These are phyloP conservation scores for Leishmania major DNA, from an alignment of 208 protist genomes.

Conservation along the genomic window DNA sequence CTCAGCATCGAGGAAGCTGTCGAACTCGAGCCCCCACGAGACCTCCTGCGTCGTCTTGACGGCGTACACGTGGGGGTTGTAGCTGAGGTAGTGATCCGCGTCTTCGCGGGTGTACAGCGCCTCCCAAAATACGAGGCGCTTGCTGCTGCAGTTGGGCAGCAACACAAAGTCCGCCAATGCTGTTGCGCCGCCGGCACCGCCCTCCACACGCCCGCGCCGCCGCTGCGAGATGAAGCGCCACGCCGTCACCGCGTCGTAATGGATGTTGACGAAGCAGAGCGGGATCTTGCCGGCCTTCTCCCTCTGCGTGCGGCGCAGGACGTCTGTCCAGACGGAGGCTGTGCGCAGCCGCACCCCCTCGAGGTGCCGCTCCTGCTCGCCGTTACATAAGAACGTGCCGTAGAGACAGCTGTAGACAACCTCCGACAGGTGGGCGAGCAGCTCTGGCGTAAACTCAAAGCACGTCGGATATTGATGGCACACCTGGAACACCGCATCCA, in stretches of 20 bases:
- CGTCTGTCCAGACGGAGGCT: conserved; percentile 75
- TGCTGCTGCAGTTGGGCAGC: conserved; percentile 67
- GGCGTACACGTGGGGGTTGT: conserved; percentile 29
- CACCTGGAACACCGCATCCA: conserved; percentile 96
- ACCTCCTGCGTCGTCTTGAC: conserved; percentile 23
- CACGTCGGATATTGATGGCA: conserved; percentile 87
- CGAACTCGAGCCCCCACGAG: conserved; percentile 53
- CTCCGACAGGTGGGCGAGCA: conserved; percentile 88
- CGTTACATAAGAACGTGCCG: conserved; percentile 88
- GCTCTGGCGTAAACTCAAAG: conserved; percentile 95
- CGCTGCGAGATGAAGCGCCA: conserved; percentile 60
- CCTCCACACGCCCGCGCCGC: background rate
- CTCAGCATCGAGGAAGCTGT: conserved; percentile 50
- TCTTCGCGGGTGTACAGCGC: conserved; percentile 53
- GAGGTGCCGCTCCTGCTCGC: conserved; percentile 76
- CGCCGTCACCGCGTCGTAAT: conserved; percentile 66
- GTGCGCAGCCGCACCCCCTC: conserved; percentile 75
- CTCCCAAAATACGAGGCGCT: conserved; percentile 78
- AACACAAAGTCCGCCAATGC: conserved; percentile 34
- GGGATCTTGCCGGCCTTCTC: conserved; percentile 59
- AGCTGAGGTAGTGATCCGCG: conserved; percentile 35
- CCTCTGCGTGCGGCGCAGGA: conserved; percentile 45
- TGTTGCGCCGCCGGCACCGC: background rate
- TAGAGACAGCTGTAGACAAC: conserved; percentile 86
- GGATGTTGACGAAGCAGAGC: conserved; percentile 66